Percentiles rank a stretch among this genome's conserved stretches.
Conservation (phyloP, 331 rosid genomes). For the Rosa hybrid region DNA sequence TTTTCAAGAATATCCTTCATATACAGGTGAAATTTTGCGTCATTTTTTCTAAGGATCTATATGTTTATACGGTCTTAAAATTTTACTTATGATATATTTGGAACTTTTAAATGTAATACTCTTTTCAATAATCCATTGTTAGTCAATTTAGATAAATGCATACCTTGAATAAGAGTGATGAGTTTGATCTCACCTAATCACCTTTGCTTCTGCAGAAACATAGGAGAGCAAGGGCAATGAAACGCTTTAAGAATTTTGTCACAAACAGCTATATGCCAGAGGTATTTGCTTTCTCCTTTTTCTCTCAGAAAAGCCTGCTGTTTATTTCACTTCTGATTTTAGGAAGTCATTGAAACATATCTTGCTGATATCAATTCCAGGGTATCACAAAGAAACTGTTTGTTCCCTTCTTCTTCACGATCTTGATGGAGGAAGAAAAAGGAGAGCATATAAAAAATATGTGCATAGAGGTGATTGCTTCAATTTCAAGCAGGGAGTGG, state of each 20-base stretch:
- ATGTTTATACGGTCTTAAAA: neutral
- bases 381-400: conserved; percentile 63
- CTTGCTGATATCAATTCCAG: conserved; percentile 43
- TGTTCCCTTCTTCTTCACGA: conserved; percentile 77
- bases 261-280: conserved; percentile 51
- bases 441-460: conserved; percentile 76
- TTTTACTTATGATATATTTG: neutral
- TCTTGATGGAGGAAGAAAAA: conserved; percentile 72
- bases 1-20: conserved; percentile 75
- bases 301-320: neutral
- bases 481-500: conserved; percentile 87
- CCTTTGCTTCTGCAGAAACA: conserved; percentile 61
- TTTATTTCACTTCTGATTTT: neutral
- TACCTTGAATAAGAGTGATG: neutral
- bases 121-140: neutral
- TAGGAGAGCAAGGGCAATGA: conserved; percentile 79
- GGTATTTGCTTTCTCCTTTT: conserved; percentile 40
- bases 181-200: conserved; percentile 14
- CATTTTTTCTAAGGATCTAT: conserved; percentile 1
- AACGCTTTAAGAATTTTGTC: conserved; percentile 62
- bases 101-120: neutral
- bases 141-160: neutral
- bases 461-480: conserved; percentile 84
- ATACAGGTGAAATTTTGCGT: conserved; percentile 57
- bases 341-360: conserved; percentile 26